Conservation (phyloP, 2,329 filamentous ascomycete genomes). For the Scytalidium sp. region DNA sequence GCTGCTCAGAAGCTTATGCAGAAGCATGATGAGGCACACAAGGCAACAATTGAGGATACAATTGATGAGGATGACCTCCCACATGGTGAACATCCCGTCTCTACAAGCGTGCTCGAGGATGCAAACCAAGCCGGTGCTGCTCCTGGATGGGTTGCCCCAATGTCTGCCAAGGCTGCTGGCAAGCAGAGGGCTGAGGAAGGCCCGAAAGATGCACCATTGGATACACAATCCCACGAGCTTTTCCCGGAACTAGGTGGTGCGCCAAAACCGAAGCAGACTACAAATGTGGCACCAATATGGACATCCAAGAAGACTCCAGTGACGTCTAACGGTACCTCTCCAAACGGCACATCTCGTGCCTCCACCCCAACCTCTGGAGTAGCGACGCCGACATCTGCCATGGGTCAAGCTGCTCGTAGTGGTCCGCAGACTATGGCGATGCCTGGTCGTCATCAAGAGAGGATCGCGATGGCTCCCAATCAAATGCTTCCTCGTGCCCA, state of each 20-base stretch:
- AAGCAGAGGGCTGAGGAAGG: conserved; percentile 62
- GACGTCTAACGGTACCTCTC: conserved; percentile 49
- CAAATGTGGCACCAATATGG: conserved; percentile 72
- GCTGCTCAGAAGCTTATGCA: conserved; percentile 57
- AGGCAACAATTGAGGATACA: conserved; percentile 75
- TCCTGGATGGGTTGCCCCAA: conserved; percentile 44
- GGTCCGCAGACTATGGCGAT: conserved; percentile 63
- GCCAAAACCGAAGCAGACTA: conserved; percentile 54
- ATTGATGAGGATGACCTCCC: conserved; percentile 76
- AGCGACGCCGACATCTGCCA: conserved; percentile 33
- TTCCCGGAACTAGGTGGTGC: conserved; percentile 86
- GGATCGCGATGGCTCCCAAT: conserved; percentile 68
- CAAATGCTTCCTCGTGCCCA: conserved; percentile 75
- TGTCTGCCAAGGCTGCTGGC: conserved; percentile 62
- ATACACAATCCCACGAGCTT: conserved; percentile 84
- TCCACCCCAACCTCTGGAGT: conserved; percentile 62
- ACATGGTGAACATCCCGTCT: conserved; percentile 49
- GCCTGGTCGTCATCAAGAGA: conserved; percentile 79
- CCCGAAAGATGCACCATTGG: conserved; percentile 47
- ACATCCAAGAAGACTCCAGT: conserved; percentile 60
- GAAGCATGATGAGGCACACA: conserved; percentile 53
- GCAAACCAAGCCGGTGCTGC: conserved; percentile 35
- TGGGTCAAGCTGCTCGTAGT: conserved; percentile 20
- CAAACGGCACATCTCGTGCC: conserved; percentile 37
- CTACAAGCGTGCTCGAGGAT: conserved; percentile 31